Percentiles rank a stretch among this genome's conserved stretches.
phyloP scores from a whole-genome alignment of 1,284 basidiomycete species.

The Malassezia nana region DNA sequence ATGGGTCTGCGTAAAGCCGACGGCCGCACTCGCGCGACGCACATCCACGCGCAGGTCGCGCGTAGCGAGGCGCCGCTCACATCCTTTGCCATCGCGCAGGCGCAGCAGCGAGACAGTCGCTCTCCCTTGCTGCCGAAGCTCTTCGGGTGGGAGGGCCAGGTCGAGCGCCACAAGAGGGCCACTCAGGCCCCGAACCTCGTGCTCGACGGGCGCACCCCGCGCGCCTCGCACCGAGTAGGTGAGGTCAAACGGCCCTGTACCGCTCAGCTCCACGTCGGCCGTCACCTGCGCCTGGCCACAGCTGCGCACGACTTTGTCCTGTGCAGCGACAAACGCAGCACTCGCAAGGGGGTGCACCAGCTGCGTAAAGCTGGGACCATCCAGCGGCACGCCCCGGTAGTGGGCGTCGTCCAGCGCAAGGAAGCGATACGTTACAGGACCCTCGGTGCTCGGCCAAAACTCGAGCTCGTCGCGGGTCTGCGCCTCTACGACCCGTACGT shows the following conservation, averaged over 20 bases:
- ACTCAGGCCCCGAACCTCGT: constrained; percentile 34
- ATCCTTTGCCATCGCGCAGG: constrained; percentile 79
- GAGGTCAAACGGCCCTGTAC: constrained; percentile 42
- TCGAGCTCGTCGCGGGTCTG: constrained; percentile 71
- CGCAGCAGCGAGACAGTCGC: constrained; percentile 73
- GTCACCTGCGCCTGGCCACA: constrained; percentile 37
- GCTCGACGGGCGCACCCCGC: constrained; percentile 21
- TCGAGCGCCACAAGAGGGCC: constrained; percentile 37
- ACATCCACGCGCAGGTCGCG: constrained; percentile 79
- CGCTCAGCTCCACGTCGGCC: constrained; percentile 36
- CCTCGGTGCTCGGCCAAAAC: constrained; percentile 75
- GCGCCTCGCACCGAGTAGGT: constrained; percentile 32
- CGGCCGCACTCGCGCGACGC: constrained; percentile 75
- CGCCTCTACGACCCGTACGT: constrained; percentile 55
- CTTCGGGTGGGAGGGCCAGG: constrained; percentile 46
- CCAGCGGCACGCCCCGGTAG: constrained; percentile 59
- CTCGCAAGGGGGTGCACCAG: constrained; percentile 42
- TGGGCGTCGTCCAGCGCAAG: constrained; percentile 68
- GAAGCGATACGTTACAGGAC: constrained; percentile 80
- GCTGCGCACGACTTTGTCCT: constrained; percentile 35
- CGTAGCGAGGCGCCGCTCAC: constrained; percentile 65
- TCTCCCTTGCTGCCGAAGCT: constrained; percentile 62
- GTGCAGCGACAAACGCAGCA: constrained; percentile 28
- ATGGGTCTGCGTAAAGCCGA: constrained; percentile 59
- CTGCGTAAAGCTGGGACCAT: constrained; percentile 40